Evolutionary conservation across 78 protist species (phyloP), one percentile per base, ranked within the genome.

Genomic region (Bodo saltans): DNA sequence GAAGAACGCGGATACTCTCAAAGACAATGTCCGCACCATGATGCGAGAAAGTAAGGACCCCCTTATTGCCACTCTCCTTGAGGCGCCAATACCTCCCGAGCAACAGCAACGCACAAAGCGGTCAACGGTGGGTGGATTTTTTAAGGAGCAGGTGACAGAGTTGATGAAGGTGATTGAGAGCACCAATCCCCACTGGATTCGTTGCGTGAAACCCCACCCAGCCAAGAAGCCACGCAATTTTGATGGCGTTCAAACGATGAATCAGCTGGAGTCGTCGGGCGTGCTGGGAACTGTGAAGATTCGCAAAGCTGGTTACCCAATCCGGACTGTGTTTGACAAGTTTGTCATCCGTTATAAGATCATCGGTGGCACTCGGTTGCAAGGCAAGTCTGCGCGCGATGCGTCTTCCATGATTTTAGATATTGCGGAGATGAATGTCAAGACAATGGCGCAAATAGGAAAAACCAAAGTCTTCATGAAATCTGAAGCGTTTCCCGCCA

Each of bases 121-220:
- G 3, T 82, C 87, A 29, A 83, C 81, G 37, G 69, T 85, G 37
- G 88, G 72, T 23, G 38, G 70, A 21, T 74, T 53, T 40, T 85
- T 88, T 67, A 4, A 37, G 37, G 68, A 80, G 29, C 92, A 89
- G 72, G 70, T 92, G 53, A 82, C 28, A 32, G 0, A 40, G 35
- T 70, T 94, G 40, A 85, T 94, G 90, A 83, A 83, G 73, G 71
- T 72, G 28, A 69, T 94, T 52, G 81, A 88, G 40, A 25, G 87
- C 8, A 88, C 94, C 26, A 83, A 73, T 34, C 95, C 96, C 25
- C 97, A 95, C 75, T 95, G 92, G 60, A 91, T 95, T 37, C 90
- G 97, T 42, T 95, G 97, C 85, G 70, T 95, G 80, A 93, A 94
- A 85, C 97, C 97, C 23, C 93, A 95, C 85, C 34, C 90, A 1